Evolutionary conservation across 2,329 filamentous ascomycete genomes (phyloP).

Genomic region (Epicoccum nigrum): DNA sequence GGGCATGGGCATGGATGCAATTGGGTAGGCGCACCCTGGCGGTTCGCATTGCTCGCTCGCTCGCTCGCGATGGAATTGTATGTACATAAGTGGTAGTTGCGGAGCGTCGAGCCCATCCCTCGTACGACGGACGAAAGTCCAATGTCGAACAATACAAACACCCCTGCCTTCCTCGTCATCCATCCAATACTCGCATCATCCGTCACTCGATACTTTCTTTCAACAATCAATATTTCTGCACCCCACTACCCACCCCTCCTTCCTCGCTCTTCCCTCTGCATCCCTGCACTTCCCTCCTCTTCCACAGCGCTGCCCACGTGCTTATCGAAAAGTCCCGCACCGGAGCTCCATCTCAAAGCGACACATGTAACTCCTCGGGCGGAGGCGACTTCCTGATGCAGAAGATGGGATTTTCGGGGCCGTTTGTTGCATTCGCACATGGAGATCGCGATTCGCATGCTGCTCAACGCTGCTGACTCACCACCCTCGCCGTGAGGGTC

Average conservation of each 20-base stretch:
- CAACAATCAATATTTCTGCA: background rate
- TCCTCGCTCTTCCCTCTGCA: background rate
- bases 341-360: background rate
- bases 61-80: background rate
- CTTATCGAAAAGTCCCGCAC: background rate
- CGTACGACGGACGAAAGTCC: background rate
- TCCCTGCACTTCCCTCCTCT: constrained; percentile 1
- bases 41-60: constrained; percentile 18
- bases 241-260: background rate
- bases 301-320: constrained; percentile 3
- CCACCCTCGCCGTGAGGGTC: no score
- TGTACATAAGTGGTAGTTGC: constrained; percentile 24
- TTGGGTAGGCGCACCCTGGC: constrained; percentile 18
- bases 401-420: constrained; percentile 8
- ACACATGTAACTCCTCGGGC: constrained; percentile 3
- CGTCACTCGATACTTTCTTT: no score
- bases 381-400: background rate
- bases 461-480: no score
- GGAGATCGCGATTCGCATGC: constrained; percentile 7
- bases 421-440: background rate
- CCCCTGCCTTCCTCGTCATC: no score
- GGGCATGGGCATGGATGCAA: no score
- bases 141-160: constrained; percentile 9
- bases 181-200: no score
- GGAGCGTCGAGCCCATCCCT: constrained; percentile 5